Evolutionary conservation across 768 basidiomycete genomes (phyloP).

Genomic region (Trametes sanguinea): DNA sequence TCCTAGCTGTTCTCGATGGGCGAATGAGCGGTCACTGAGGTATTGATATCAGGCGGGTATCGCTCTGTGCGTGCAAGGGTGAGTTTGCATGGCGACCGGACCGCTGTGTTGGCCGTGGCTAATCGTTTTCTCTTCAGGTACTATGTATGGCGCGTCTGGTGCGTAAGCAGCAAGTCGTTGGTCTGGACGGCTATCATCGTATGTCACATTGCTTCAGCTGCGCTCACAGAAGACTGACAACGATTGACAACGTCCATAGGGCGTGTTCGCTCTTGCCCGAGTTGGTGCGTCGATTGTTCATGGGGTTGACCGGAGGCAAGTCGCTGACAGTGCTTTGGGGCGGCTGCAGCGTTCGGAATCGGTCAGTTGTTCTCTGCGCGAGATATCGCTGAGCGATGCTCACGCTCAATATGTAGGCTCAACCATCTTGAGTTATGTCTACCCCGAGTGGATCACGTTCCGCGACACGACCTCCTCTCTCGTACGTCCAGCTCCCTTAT

Average conservation of each 20-base stretch:
- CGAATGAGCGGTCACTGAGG: neutral
- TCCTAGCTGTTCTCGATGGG: neutral
- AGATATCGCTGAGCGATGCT: too few relatives aligned
- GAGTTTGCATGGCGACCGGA: too few relatives aligned
- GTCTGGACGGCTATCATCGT: constrained; percentile 4
- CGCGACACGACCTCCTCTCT: constrained; percentile 1
- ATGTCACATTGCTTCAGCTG: neutral
- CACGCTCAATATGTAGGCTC: neutral
- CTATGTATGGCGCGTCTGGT: constrained; percentile 16
- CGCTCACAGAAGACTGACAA: neutral
- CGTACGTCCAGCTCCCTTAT: neutral
- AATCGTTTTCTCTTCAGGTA: neutral
- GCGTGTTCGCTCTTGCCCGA: neutral
- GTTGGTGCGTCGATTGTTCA: neutral
- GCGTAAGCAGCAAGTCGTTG: constrained; percentile 8
- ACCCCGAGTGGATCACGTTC: constrained; percentile 1
- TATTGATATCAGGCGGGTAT: neutral
- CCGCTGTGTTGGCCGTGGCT: neutral
- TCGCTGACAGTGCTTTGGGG: too few relatives aligned
- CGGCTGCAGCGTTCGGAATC: constrained; percentile 3
- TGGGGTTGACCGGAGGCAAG: too few relatives aligned
- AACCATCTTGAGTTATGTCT: neutral
- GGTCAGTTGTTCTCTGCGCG: neutral
- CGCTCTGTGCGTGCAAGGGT: constrained; percentile 6
- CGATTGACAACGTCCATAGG: neutral